phyloP scores from a whole-genome alignment of 441 rosid species.

The Metrosideros polymorpha region DNA sequence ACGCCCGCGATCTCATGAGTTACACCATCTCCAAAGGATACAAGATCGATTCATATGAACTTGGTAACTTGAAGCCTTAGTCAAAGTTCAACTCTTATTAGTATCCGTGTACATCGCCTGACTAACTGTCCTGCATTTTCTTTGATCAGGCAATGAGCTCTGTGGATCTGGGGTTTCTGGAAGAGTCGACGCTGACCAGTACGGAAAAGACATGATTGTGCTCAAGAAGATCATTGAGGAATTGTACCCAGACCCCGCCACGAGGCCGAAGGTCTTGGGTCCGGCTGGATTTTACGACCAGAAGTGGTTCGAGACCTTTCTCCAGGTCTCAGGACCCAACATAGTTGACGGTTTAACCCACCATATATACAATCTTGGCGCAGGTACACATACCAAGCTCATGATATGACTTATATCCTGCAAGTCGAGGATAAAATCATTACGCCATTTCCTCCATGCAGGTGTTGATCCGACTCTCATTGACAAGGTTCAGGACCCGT shows the following conservation, averaged over 20 bases:
- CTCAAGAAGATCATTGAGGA: constrained; percentile 25
- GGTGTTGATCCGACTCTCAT: constrained; percentile 39
- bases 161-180: constrained; percentile 49
- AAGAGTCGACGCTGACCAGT: constrained; percentile 26
- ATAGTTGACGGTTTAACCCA: constrained; percentile 46
- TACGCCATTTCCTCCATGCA: background rate
- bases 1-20: constrained; percentile 38
- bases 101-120: background rate
- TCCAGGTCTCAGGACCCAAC: constrained; percentile 30
- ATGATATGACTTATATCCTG: background rate
- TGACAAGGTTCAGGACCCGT: constrained; percentile 46
- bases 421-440: background rate
- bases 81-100: background rate
- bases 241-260: constrained; percentile 21
- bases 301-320: constrained; percentile 37
- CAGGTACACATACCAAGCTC: constrained; percentile 16
- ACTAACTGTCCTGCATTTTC: background rate
- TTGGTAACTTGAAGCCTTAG: constrained; percentile 15
- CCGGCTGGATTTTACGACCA: constrained; percentile 54
- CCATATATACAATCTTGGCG: constrained; percentile 60
- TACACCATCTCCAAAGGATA: constrained; percentile 43
- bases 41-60: constrained; percentile 54
- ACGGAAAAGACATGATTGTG: constrained; percentile 27
- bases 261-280: constrained; percentile 40
- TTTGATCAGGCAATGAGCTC: constrained; percentile 49